Percentiles rank a stretch among this genome's conserved stretches.
phyloP scores from a whole-genome alignment of 75 land plant genomes.

The Chamaecyparis obtusa region DNA sequence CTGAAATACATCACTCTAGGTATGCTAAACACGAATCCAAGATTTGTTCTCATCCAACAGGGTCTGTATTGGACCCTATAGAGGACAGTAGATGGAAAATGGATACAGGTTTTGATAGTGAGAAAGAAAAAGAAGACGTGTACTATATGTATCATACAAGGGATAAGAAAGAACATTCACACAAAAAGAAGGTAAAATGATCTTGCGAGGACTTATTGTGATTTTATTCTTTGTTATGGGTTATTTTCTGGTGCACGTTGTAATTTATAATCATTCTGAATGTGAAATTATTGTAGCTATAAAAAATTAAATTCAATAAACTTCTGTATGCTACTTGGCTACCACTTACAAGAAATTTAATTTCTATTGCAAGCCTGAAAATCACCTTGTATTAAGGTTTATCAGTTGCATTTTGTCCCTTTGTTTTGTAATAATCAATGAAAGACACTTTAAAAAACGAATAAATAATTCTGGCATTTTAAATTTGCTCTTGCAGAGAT shows the following conservation, averaged over 20 bases:
- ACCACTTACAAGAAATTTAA: not conserved
- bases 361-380: not conserved
- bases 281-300: not conserved
- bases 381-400: not conserved
- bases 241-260: slow-evolving; percentile 10
- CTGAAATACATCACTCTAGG: slow-evolving; percentile 1
- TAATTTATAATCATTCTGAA: slow-evolving; percentile 5
- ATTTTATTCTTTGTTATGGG: slow-evolving; percentile 4
- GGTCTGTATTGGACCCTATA: slow-evolving; percentile 11
- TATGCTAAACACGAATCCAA: slow-evolving; percentile 22
- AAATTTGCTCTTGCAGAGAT: not conserved
- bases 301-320: not conserved
- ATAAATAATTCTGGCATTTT: not conserved
- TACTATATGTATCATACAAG: slow-evolving; percentile 5
- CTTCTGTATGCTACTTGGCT: not conserved
- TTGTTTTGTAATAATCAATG: not conserved
- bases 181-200: slow-evolving; percentile 9
- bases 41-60: slow-evolving; percentile 13
- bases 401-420: not conserved
- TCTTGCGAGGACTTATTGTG: not conserved
- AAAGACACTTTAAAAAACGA: no score
- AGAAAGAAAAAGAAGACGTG: slow-evolving; percentile 12
- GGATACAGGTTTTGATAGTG: slow-evolving; percentile 9
- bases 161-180: slow-evolving; percentile 13
- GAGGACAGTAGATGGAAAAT: slow-evolving; percentile 36